These are phyloP conservation scores for Gloeostereum incarnatum DNA, from an alignment of 768 basidiomycete species.

Conservation along the genomic window DNA sequence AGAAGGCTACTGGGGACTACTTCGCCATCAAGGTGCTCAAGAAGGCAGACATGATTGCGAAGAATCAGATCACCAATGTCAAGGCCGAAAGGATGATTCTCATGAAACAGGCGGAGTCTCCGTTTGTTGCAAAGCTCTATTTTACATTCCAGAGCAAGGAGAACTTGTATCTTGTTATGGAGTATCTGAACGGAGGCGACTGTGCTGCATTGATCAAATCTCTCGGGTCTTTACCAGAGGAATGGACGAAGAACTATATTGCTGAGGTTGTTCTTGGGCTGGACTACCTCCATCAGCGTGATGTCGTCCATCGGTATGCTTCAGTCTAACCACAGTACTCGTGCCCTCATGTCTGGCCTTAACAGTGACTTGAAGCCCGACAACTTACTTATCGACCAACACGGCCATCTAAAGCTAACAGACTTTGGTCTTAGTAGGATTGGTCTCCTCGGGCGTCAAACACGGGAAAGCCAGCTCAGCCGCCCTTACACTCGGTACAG, in stretches of 20 bases:
- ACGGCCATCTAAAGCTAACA: constrained; percentile 95
- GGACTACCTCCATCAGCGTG: constrained; percentile 92
- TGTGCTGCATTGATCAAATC: constrained; percentile 97
- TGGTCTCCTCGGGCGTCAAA: constrained; percentile 96
- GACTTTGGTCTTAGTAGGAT: constrained; percentile 97
- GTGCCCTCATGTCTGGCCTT: constrained; percentile 1
- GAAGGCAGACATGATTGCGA: constrained; percentile 99
- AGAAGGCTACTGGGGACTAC: constrained; percentile 96
- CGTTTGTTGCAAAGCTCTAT: constrained; percentile 95
- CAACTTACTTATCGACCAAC: constrained; percentile 93
- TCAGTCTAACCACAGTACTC: constrained; percentile 2
- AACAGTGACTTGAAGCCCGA: constrained; percentile 94
- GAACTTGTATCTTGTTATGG: constrained; percentile 98
- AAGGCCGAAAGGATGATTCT: constrained; percentile 99
- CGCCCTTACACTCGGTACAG: constrained; percentile 43
- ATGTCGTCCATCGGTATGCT: constrained; percentile 90
- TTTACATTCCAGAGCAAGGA: constrained; percentile 99
- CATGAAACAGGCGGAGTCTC: constrained; percentile 98
- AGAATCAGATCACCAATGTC: constrained; percentile 99
- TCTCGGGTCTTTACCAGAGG: constrained; percentile 86
- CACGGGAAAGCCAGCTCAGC: constrained; percentile 53
- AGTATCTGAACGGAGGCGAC: constrained; percentile 97
- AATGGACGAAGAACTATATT: constrained; percentile 94
- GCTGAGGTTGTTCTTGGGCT: constrained; percentile 94
- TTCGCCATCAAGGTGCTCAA: constrained; percentile 99